Evolutionary conservation across 352 stramenopile genomes (phyloP), one percentile per base, ranked within the genome.

Genomic region (Globisporangium iwayamae): DNA sequence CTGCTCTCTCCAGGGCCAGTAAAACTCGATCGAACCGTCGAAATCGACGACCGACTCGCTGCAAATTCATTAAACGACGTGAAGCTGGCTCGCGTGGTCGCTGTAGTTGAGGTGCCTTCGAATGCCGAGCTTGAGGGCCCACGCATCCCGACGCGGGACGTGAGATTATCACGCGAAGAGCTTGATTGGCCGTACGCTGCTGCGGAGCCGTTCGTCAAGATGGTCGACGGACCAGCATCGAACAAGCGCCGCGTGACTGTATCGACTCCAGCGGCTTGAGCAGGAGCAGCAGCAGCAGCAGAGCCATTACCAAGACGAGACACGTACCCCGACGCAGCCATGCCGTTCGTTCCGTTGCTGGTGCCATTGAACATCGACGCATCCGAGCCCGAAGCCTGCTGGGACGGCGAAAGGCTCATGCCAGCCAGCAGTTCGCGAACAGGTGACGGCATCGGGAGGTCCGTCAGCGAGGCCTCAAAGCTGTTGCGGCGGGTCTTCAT

Each of bases 391-490:
- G 63, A 30, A 61, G 61, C 36, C 53, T 60, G 36, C 14, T 81
- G 70, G 11, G 68, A 34, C 16, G 69, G 59, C 0, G 70, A 69
- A 38, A 71, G 59, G 4, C 68, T 74, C 74, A 86, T 81, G 1
- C 73, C 60, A 32, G 68, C 63, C 0, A 92, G 70, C 57, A 83
- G 65, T 47, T 83, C 67, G 10, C 71, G 74, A 22, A 90, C 77
- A 18, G 74, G 75, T 18, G 81, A 90, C 3, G 76, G 78, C 25
- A 78, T 66, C 2, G 82, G 80, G 7, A 91, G 50, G 53, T 93
- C 81, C 34, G 83, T 79, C 45, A 91, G 70, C 16, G 80, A 79
- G 10, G 63, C 70, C 52, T 91, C 80, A 36, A 94, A 90, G 0
- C 60, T 75, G 48, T 74, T 69, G 11, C 68, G 65, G 0, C 83